Conservation (phyloP, 2,329 filamentous ascomycete species). For the Epichloe uncinata region DNA sequence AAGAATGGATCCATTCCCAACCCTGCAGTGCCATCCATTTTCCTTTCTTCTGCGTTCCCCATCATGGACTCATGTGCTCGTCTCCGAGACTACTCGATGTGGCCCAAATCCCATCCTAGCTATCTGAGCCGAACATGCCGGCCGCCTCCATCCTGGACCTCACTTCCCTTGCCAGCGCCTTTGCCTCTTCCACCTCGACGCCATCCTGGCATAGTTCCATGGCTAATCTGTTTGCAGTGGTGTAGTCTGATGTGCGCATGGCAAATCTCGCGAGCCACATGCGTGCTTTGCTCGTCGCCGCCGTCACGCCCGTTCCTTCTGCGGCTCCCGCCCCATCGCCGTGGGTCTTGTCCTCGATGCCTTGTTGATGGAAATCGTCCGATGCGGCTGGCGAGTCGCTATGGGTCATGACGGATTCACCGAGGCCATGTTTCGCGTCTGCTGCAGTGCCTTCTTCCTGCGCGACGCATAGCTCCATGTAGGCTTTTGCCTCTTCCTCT, state of each 20-base stretch:
- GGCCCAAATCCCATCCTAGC: not conserved
- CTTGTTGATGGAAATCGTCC: slow-evolving; percentile 23
- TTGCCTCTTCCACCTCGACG: slow-evolving; percentile 92
- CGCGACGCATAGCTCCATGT: slow-evolving; percentile 91
- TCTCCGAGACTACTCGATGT: not conserved
- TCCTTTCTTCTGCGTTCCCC: too few relatives aligned
- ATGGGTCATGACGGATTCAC: slow-evolving; percentile 40
- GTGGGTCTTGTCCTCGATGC: slow-evolving; percentile 11
- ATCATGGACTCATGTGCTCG: not conserved
- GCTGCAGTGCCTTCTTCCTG: slow-evolving; percentile 65
- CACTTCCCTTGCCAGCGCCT: slow-evolving; percentile 79
- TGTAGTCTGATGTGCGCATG: slow-evolving; percentile 61
- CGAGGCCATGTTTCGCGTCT: slow-evolving; percentile 24
- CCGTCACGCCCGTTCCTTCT: slow-evolving; percentile 70
- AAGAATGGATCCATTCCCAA: too few relatives aligned
- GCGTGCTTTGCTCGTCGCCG: slow-evolving; percentile 80
- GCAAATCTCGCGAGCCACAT: slow-evolving; percentile 86
- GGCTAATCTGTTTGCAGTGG: slow-evolving; percentile 64
- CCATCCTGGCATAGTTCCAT: slow-evolving; percentile 92
- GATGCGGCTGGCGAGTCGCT: slow-evolving; percentile 35
- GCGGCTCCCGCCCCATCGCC: slow-evolving; percentile 10
- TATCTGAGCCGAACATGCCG: slow-evolving; percentile 5
- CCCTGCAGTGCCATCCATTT: too few relatives aligned
- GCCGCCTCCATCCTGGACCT: slow-evolving; percentile 57
- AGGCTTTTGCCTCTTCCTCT: slow-evolving; percentile 68